Evolutionary conservation across 2,329 filamentous ascomycete genomes (phyloP).

Genomic region (Hypoxylon sp.): DNA sequence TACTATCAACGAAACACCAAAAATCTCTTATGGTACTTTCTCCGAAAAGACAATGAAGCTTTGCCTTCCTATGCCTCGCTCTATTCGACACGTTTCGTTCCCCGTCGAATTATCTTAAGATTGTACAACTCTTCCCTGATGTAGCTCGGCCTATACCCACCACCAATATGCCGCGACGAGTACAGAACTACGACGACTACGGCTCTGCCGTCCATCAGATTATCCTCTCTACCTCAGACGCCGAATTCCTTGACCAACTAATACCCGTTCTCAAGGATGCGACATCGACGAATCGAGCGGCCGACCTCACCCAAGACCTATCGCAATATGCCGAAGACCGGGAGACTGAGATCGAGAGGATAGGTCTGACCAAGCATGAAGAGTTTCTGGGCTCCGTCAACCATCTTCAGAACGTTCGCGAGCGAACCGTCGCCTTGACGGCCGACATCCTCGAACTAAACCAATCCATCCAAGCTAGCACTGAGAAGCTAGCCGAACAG

Average conservation of each 20-base stretch:
- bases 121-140: constrained; percentile 5
- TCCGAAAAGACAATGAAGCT: constrained; percentile 15
- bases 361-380: constrained; percentile 95
- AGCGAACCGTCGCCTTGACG: constrained; percentile 89
- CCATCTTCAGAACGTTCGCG: constrained; percentile 89
- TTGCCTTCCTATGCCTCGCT: constrained; percentile 11
- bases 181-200: constrained; percentile 52
- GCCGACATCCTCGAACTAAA: constrained; percentile 92
- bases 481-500: constrained; percentile 91
- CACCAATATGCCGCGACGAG: constrained; percentile 47
- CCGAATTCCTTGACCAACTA: constrained; percentile 94
- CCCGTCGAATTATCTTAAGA: constrained; percentile 3
- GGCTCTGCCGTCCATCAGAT: constrained; percentile 71
- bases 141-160: not conserved
- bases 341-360: constrained; percentile 91
- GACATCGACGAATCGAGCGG: constrained; percentile 77
- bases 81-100: constrained; percentile 7
- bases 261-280: constrained; percentile 96
- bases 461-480: constrained; percentile 93
- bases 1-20: not conserved
- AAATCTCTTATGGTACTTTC: not conserved
- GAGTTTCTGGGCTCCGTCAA: constrained; percentile 96
- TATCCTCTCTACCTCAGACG: constrained; percentile 89
- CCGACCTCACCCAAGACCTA: constrained; percentile 80
- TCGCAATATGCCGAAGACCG: constrained; percentile 86